Conservation (phyloP, 176 grass and related monocot genomes). For the Paspalum vaginatum region DNA sequence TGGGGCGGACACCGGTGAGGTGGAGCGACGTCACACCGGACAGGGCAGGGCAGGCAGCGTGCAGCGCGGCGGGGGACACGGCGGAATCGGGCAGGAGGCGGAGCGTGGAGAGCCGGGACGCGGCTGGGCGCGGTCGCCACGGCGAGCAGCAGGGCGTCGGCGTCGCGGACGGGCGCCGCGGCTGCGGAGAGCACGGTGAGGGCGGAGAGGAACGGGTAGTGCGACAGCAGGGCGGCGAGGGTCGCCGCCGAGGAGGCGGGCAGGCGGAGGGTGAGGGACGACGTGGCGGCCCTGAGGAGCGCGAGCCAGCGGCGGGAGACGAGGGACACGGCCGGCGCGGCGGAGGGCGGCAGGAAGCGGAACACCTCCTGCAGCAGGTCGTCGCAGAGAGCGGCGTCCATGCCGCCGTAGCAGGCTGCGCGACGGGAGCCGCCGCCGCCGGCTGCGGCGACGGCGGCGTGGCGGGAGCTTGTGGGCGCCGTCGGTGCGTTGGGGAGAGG, state of each 20-base stretch:
- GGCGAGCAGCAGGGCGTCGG: slow-evolving; percentile 52
- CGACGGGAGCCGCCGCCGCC: slow-evolving; percentile 24
- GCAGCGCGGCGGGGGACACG: slow-evolving; percentile 55
- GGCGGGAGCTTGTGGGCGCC: slow-evolving; percentile 39
- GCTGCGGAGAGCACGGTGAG: slow-evolving; percentile 50
- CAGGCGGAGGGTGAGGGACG: slow-evolving; percentile 62
- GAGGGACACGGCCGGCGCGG: slow-evolving; percentile 65
- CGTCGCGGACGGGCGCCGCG: not conserved
- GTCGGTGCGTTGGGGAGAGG: not conserved
- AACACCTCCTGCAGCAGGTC: slow-evolving; percentile 89
- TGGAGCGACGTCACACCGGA: slow-evolving; percentile 64
- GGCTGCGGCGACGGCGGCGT: not conserved
- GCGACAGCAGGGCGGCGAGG: slow-evolving; percentile 62
- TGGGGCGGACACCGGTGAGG: slow-evolving; percentile 53
- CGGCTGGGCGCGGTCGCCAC: slow-evolving; percentile 54
- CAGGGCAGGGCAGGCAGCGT: slow-evolving; percentile 44
- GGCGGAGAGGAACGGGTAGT: slow-evolving; percentile 63
- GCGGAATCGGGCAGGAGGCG: slow-evolving; percentile 58
- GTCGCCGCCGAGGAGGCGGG: slow-evolving; percentile 35
- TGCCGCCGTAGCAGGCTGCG: slow-evolving; percentile 4
- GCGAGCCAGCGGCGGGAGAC: slow-evolving; percentile 83
- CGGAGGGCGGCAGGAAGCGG: slow-evolving; percentile 55
- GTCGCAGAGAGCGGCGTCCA: slow-evolving; percentile 76
- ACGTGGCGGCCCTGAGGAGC: slow-evolving; percentile 66
- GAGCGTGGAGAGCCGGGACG: slow-evolving; percentile 48